Conservation (phyloP, 2,329 filamentous ascomycete genomes). For the Rhynchosporium agropyri region DNA sequence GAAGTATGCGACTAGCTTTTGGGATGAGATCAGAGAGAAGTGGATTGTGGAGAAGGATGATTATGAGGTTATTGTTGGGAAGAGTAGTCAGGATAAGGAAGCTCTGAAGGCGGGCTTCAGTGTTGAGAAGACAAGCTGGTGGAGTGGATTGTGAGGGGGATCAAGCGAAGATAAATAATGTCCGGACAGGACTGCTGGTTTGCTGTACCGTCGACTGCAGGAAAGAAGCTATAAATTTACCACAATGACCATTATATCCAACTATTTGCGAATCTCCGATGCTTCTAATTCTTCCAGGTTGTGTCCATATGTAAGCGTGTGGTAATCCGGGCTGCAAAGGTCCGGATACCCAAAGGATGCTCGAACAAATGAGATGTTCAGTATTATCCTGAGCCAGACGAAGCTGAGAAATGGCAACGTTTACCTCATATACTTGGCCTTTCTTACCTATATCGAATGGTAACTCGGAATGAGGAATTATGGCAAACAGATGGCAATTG, state of each 20-base stretch:
- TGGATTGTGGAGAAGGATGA: constrained; percentile 69
- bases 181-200: background rate
- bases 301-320: too few species aligned
- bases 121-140: constrained; percentile 65
- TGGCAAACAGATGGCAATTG: background rate
- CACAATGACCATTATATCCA: background rate
- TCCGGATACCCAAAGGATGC: too few species aligned
- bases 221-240: background rate
- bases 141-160: constrained; percentile 59
- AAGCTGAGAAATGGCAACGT: too few species aligned
- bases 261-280: too few species aligned
- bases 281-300: too few species aligned
- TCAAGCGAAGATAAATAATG: background rate
- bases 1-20: constrained; percentile 70
- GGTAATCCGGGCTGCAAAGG: too few species aligned
- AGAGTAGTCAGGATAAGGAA: constrained; percentile 55
- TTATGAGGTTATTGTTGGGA: constrained; percentile 64
- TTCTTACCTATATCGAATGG: too few species aligned
- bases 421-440: too few species aligned
- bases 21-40: constrained; percentile 66
- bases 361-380: too few species aligned
- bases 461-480: background rate
- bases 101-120: constrained; percentile 57
- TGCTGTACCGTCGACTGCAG: too few species aligned
- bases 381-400: too few species aligned